phyloP scores from a whole-genome alignment of 2,329 filamentous ascomycete species.

The Ramichloridium luteum region DNA sequence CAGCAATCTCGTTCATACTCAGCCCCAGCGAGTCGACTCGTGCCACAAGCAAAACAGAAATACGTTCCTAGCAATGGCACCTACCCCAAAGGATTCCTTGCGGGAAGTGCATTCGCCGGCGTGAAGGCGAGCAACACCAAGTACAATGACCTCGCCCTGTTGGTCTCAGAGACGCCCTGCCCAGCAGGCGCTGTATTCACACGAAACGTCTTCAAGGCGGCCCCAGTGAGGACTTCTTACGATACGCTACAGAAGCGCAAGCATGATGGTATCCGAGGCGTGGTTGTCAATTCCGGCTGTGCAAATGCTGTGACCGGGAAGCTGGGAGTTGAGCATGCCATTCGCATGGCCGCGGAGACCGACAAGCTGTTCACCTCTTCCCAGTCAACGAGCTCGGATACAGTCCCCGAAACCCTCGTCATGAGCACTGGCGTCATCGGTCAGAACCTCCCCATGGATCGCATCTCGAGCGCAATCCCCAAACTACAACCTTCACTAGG shows the following conservation, averaged over 20 bases:
- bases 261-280: slow-evolving; percentile 60
- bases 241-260: slow-evolving; percentile 46
- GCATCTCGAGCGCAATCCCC: slow-evolving; percentile 75
- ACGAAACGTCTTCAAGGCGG: slow-evolving; percentile 95
- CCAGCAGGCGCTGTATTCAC: slow-evolving; percentile 88
- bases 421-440: slow-evolving; percentile 99
- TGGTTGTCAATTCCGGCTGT: slow-evolving; percentile 90
- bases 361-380: slow-evolving; percentile 47
- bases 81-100: slow-evolving; percentile 82
- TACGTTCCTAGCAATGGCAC: slow-evolving; percentile 76
- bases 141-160: slow-evolving; percentile 79
- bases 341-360: slow-evolving; percentile 66
- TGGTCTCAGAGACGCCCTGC: slow-evolving; percentile 77
- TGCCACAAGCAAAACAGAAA: slow-evolving; percentile 75
- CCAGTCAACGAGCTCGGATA: slow-evolving; percentile 26
- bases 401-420: slow-evolving; percentile 59
- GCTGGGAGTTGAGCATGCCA: slow-evolving; percentile 78
- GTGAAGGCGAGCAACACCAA: slow-evolving; percentile 88
- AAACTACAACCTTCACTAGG: slow-evolving; percentile 60
- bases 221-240: slow-evolving; percentile 77
- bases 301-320: slow-evolving; percentile 94
- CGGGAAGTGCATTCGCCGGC: slow-evolving; percentile 77
- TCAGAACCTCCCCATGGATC: slow-evolving; percentile 80
- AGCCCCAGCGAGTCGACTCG: slow-evolving; percentile 43
- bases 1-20: slow-evolving; percentile 44